Percentiles rank a stretch among this genome's conserved stretches.
Conservation (phyloP, 1,284 basidiomycete species). For the Cryptococcus sp. region DNA sequence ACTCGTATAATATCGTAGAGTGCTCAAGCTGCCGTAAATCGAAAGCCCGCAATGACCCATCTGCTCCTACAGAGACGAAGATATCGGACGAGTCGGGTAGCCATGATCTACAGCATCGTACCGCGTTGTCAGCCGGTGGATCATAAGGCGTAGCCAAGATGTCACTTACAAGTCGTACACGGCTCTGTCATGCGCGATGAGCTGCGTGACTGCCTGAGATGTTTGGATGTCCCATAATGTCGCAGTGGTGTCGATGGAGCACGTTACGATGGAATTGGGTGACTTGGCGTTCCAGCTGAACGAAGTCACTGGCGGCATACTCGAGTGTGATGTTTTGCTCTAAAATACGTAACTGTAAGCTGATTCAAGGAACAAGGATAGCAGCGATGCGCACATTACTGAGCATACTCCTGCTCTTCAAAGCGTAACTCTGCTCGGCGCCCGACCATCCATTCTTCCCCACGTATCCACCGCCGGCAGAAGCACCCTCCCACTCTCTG, state of each 20-base stretch:
- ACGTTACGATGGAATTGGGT: conserved; percentile 85
- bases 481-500: conserved; percentile 50
- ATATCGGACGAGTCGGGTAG: conserved; percentile 97
- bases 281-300: conserved; percentile 94
- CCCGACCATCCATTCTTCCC: conserved; percentile 59
- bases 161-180: conserved; percentile 58
- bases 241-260: conserved; percentile 93
- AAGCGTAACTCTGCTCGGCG: conserved; percentile 59
- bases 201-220: conserved; percentile 91
- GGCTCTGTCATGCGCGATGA: conserved; percentile 97
- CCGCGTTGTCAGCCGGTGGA: conserved; percentile 4
- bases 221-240: conserved; percentile 98
- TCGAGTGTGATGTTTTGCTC: conserved; percentile 82
- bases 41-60: conserved; percentile 94
- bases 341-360: conserved; percentile 55
- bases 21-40: conserved; percentile 95
- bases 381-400: conserved; percentile 69
- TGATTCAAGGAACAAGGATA: background rate
- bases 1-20: conserved; percentile 98
- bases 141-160: background rate
- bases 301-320: conserved; percentile 84
- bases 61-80: conserved; percentile 97
- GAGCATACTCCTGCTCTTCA: conserved; percentile 56
- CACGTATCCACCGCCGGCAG: conserved; percentile 62
- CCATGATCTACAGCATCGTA: conserved; percentile 65